These are phyloP conservation scores for Myriosclerotinia duriaeana DNA, from an alignment of 2,329 filamentous ascomycete genomes.

Conservation along the genomic window DNA sequence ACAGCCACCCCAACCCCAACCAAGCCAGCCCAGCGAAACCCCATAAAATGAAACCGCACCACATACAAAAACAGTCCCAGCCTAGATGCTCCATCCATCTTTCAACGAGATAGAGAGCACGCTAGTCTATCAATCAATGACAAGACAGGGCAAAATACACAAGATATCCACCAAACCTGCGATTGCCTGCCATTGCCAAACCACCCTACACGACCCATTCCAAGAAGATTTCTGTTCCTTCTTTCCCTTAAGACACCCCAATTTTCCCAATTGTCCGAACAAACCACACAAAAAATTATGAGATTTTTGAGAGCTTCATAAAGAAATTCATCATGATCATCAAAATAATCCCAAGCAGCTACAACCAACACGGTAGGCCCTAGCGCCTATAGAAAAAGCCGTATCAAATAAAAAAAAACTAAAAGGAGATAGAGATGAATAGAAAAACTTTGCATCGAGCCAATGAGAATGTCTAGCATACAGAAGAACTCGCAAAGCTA, in stretches of 20 bases:
- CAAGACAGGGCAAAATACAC: constrained; percentile 8
- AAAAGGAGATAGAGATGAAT: constrained; percentile 15
- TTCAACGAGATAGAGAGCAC: constrained; percentile 15
- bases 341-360: constrained; percentile 19
- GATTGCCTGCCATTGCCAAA: constrained; percentile 2
- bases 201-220: neutral
- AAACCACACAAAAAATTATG: constrained; percentile 6
- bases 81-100: constrained; percentile 17
- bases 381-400: constrained; percentile 20
- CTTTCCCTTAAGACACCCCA: constrained; percentile 20
- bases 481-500: constrained; percentile 33
- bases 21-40: neutral
- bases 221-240: constrained; percentile 13
- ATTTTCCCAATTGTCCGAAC: constrained; percentile 17
- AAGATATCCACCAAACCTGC: constrained; percentile 14
- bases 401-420: constrained; percentile 21
- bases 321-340: constrained; percentile 25
- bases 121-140: constrained; percentile 7
- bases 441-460: constrained; percentile 18
- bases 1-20: neutral
- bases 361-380: constrained; percentile 18
- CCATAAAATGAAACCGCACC: constrained; percentile 7
- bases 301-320: constrained; percentile 20
- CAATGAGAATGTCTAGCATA: constrained; percentile 18
- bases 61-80: constrained; percentile 11